phyloP scores from a whole-genome alignment of 768 basidiomycete species.

The Dentipellis fragilis region DNA sequence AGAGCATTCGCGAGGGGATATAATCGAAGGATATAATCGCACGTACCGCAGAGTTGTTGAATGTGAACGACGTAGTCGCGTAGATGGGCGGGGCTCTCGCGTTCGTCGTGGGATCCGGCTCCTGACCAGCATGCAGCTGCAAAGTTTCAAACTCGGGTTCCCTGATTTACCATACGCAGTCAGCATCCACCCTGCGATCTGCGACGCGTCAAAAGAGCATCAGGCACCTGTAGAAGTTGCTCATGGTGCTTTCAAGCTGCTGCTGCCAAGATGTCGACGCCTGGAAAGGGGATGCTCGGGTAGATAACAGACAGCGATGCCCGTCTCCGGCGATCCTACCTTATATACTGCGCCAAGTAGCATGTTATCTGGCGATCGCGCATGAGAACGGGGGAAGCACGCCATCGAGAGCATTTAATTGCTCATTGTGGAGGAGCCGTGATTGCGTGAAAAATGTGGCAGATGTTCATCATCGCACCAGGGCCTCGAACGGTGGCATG shows the following conservation, averaged over 20 bases:
- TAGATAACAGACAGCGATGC: too few species aligned
- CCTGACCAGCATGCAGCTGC: constrained; percentile 70
- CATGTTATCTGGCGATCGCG: neutral
- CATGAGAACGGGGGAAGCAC: neutral
- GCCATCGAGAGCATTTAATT: neutral
- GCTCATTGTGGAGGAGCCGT: too few species aligned
- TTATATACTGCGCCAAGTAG: neutral
- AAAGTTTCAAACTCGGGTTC: constrained; percentile 70
- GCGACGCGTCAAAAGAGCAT: neutral
- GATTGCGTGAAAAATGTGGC: too few species aligned
- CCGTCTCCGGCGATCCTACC: neutral
- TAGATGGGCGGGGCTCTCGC: constrained; percentile 77
- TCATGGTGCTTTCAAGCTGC: neutral
- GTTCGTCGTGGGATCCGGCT: constrained; percentile 51
- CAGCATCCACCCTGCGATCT: too few species aligned
- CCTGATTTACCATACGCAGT: constrained; percentile 12
- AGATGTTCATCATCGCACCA: too few species aligned
- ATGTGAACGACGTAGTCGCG: constrained; percentile 60
- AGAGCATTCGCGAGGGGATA: neutral
- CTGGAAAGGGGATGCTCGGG: neutral
- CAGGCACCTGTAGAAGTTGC: neutral
- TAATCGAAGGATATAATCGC: neutral
- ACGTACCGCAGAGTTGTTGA: constrained; percentile 58
- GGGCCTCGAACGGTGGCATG: too few species aligned
- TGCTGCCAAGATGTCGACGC: neutral